Conservation (phyloP, 495 filamentous ascomycete species). For the Aspergillus steynii region DNA sequence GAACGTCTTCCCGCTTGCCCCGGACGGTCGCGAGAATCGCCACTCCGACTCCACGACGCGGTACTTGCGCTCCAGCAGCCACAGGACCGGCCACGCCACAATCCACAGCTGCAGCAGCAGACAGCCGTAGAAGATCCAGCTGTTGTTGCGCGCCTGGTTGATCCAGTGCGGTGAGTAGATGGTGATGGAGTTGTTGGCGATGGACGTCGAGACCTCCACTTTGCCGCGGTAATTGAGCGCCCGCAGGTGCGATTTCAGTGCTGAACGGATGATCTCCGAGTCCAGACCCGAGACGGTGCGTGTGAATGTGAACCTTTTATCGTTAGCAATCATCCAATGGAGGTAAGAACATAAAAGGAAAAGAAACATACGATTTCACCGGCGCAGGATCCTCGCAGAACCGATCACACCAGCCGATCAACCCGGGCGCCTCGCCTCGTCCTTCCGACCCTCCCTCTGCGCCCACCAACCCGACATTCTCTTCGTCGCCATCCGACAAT, state of each 20-base stretch:
- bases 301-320: conserved; percentile 39
- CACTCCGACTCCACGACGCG: conserved; percentile 31
- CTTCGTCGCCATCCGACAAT: conserved; percentile 9
- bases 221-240: conserved; percentile 43
- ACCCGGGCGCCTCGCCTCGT: conserved; percentile 13
- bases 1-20: not conserved
- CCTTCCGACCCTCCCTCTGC: not conserved
- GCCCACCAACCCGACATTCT: conserved; percentile 11
- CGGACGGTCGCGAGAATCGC: conserved; percentile 9
- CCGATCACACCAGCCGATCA: conserved; percentile 42
- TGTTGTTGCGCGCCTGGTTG: conserved; percentile 40
- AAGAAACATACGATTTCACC: conserved; percentile 41
- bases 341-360: not conserved
- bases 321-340: not conserved
- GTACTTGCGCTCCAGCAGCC: conserved; percentile 42
- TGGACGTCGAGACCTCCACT: conserved; percentile 22
- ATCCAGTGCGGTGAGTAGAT: conserved; percentile 52
- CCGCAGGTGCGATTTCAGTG: conserved; percentile 41
- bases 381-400: conserved; percentile 39
- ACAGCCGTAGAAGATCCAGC: conserved; percentile 36
- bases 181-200: conserved; percentile 32
- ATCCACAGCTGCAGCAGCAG: conserved; percentile 49
- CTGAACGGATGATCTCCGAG: conserved; percentile 25
- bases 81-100: conserved; percentile 45
- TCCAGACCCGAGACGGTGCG: conserved; percentile 40